These are phyloP conservation scores for Geranomyces variabilis DNA, from an alignment of 192 early-diverging fungal species.

Conservation along the genomic window DNA sequence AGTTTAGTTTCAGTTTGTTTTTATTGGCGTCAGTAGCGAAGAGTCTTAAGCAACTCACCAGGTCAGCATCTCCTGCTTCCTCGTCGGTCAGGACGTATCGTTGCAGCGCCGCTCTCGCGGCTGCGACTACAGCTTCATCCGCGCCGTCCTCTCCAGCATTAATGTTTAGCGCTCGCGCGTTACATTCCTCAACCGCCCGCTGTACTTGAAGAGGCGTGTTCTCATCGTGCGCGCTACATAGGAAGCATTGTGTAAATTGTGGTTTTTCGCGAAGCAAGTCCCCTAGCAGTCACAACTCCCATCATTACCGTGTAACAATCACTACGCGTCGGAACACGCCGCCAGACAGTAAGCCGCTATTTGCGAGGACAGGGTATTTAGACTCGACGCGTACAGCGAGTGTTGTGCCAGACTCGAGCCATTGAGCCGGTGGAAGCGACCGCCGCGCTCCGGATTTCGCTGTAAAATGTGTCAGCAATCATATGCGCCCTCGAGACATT, in stretches of 20 bases:
- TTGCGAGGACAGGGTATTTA: constrained; percentile 30
- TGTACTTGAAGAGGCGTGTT: constrained; percentile 9
- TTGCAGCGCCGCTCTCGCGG: not conserved
- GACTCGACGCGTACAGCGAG: constrained; percentile 25
- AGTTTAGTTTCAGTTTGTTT: too few species aligned
- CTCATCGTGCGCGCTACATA: constrained; percentile 16
- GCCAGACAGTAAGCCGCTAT: not conserved
- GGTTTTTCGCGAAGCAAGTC: too few species aligned
- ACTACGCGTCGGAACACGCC: constrained; percentile 29
- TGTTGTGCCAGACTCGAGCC: constrained; percentile 34
- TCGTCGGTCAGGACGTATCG: constrained; percentile 6
- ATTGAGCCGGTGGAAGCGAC: constrained; percentile 25
- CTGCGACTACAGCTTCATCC: not conserved
- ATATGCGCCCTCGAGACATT: too few species aligned
- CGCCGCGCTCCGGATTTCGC: not conserved
- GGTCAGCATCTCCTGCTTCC: constrained; percentile 11
- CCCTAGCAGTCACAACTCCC: too few species aligned
- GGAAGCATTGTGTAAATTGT: too few species aligned
- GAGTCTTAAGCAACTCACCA: not conserved
- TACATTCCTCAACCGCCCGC: not conserved
- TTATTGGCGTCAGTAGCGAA: too few species aligned
- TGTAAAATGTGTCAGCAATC: too few species aligned
- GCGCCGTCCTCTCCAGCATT: not conserved
- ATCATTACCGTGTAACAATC: constrained; percentile 27
- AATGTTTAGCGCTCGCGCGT: constrained; percentile 9